These are phyloP conservation scores for Lolium rigidum DNA, from an alignment of 176 grass and related monocot genomes.

Conservation along the genomic window DNA sequence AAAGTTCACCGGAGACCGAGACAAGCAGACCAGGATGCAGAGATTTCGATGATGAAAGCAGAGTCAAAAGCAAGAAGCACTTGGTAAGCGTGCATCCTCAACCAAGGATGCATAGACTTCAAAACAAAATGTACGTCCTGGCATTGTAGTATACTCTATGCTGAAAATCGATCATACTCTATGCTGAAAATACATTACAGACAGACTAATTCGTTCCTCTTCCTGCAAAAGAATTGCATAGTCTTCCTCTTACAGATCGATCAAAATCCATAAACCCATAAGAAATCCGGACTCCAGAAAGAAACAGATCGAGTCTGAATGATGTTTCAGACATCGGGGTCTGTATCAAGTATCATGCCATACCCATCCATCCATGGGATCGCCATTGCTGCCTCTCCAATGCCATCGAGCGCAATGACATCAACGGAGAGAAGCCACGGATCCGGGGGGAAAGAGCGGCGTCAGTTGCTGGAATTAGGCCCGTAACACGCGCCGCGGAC, in stretches of 20 bases:
- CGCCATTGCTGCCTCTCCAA: constrained; percentile 9
- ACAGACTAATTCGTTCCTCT: constrained; percentile 2
- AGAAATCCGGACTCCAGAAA: neutral
- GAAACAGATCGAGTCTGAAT: neutral
- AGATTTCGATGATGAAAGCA: constrained; percentile 55
- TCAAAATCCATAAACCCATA: constrained; percentile 23
- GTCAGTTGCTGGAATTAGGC: constrained; percentile 69
- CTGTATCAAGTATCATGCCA: neutral
- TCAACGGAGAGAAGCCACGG: neutral
- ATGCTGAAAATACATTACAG: constrained; percentile 25
- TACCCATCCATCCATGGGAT: neutral
- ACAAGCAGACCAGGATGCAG: constrained; percentile 50
- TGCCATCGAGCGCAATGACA: constrained; percentile 46
- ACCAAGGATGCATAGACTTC: neutral
- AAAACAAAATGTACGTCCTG: neutral
- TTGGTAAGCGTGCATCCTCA: constrained; percentile 12
- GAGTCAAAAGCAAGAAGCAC: constrained; percentile 44
- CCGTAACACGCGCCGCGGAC: constrained; percentile 65
- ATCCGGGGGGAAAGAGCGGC: constrained; percentile 36
- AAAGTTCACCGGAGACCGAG: constrained; percentile 26
- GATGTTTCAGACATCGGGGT: neutral
- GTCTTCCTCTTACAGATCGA: constrained; percentile 16
- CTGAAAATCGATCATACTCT: constrained; percentile 23
- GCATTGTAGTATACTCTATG: neutral
- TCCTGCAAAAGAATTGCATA: neutral